These are phyloP conservation scores for Zopfochytrium polystomum DNA, from an alignment of 371 early-diverging fungal species.

Conservation along the genomic window DNA sequence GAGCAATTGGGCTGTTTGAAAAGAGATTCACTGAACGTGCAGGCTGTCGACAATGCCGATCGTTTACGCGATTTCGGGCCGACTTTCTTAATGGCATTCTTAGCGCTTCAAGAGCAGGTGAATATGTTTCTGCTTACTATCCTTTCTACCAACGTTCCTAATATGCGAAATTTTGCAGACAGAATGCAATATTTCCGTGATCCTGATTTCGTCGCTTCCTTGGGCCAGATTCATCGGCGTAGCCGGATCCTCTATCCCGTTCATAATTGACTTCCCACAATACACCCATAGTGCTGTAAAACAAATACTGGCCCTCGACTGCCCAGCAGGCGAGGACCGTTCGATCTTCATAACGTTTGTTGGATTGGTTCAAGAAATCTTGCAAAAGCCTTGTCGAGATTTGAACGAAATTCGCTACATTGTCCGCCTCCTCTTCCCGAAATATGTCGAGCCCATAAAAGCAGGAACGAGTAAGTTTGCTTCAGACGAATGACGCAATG, in stretches of 20 bases:
- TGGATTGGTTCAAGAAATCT: slow-evolving; percentile 70
- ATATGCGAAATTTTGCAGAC: slow-evolving; percentile 41
- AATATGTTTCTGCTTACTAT: not conserved
- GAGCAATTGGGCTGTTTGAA: too few species aligned
- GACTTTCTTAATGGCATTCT: slow-evolving; percentile 62
- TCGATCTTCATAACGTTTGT: slow-evolving; percentile 63
- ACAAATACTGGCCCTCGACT: slow-evolving; percentile 67
- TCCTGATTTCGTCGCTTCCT: slow-evolving; percentile 68
- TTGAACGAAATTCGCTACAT: slow-evolving; percentile 81
- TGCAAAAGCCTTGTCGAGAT: slow-evolving; percentile 74
- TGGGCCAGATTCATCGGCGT: slow-evolving; percentile 78
- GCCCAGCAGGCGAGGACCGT: slow-evolving; percentile 56
- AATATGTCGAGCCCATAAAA: slow-evolving; percentile 74
- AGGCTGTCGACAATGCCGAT: slow-evolving; percentile 83
- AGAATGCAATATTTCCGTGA: slow-evolving; percentile 59
- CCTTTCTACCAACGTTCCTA: not conserved
- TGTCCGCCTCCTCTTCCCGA: slow-evolving; percentile 71
- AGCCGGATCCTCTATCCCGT: slow-evolving; percentile 58
- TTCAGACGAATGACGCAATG: not conserved
- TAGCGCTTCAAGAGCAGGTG: slow-evolving; percentile 71
- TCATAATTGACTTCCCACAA: slow-evolving; percentile 69
- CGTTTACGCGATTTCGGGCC: slow-evolving; percentile 66
- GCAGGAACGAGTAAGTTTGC: slow-evolving; percentile 62
- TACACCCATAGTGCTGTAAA: slow-evolving; percentile 68
- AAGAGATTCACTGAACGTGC: too few species aligned